Conservation (phyloP, 805 yeast species). For the Pichia scutulata region DNA sequence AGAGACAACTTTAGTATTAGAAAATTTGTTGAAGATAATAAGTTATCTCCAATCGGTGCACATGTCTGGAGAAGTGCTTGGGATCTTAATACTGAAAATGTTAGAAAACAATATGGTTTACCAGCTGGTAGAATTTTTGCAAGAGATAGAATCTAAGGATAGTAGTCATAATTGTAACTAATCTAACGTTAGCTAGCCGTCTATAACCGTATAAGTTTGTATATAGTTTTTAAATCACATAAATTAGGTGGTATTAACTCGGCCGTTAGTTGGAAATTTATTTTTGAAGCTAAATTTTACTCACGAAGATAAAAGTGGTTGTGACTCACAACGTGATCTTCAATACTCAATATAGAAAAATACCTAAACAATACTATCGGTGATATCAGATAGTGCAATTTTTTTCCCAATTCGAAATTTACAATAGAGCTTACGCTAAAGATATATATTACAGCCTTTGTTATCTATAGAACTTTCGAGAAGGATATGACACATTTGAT, state of each 20-base stretch:
- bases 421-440: too few species aligned
- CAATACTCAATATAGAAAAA: neutral
- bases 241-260: neutral
- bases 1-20: slow-evolving; percentile 66
- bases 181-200: neutral
- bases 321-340: neutral
- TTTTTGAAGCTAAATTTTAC: too few species aligned
- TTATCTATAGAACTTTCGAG: neutral
- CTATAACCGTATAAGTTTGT: neutral
- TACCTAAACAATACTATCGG: neutral
- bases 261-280: too few species aligned
- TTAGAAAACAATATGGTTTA: slow-evolving; percentile 68
- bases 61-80: slow-evolving; percentile 83
- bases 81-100: slow-evolving; percentile 64
- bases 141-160: slow-evolving; percentile 37
- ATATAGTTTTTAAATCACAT: neutral
- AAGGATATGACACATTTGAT: neutral
- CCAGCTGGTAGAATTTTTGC: slow-evolving; percentile 70
- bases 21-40: slow-evolving; percentile 45
- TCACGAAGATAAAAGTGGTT: too few species aligned
- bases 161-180: neutral
- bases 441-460: too few species aligned
- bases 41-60: slow-evolving; percentile 78
- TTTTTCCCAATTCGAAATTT: too few species aligned
- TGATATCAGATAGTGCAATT: neutral